Base-by-base conservation (phyloP, 805 yeast genomes). In the Spathaspora sp. region DNA sequence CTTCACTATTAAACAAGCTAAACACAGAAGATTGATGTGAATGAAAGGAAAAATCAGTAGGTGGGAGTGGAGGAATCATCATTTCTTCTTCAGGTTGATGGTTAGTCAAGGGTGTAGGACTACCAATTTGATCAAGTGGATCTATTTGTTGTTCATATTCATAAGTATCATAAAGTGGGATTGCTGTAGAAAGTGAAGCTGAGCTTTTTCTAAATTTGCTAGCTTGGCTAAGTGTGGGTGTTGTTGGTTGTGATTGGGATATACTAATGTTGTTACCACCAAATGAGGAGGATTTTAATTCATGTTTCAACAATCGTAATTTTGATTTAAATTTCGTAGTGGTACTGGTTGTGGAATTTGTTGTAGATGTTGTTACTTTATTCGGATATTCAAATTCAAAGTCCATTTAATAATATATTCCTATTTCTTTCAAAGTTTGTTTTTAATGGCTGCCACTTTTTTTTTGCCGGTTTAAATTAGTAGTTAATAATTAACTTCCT, bases 11-110 rank as follows among this genome's bases (percentile, higher is more conserved):
- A 32, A 6, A 28, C 29, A 20, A 17, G 17, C 42, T 46, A 20
- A 18, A 46, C 12, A 46, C 29, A 8, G 45, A 47, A 16, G 49
- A 45, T 35, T 28, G 47, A 5, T 45, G 47, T 2, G 40, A 35
- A 31, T 45, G 47, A 16, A 45, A 45, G 9, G 39, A 29, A 18
- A 16, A 29, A 20, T 45, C 28, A 18, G 38, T 31, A 2, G 47
- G 47, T n/a, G 47, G 47, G 14, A 45, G 17, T 29, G 47, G 47
- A 11, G 47, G 47, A 17, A 45, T 35, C 35, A 45, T 29, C 17
- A 18, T 45, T 35, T 45, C 47, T 45, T 35, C 47, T 31, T 44
- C 38, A 16, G 23, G 28, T 42, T 42, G 44, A 19, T 42, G 44
- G 9, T 19, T 16, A 40, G 16, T 42, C 26, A 42, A 19, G 14